phyloP scores from a whole-genome alignment of 1,139 yeast species.

The Magnusiomyces tetraspermus region DNA sequence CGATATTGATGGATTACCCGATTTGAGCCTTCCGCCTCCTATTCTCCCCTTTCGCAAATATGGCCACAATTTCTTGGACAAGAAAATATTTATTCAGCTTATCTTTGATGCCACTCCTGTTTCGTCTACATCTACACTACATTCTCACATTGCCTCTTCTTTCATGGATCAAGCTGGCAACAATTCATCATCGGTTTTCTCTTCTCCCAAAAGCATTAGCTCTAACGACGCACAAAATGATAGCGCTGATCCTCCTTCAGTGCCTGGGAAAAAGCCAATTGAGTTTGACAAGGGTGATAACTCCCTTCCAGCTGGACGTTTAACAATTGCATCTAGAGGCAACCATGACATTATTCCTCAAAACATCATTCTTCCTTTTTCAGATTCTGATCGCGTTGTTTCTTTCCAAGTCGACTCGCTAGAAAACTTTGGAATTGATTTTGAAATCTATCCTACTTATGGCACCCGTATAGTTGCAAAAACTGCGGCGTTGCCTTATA shows the following conservation, averaged over 20 bases:
- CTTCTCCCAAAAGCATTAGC: not conserved
- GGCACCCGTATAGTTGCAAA: slow-evolving; percentile 90
- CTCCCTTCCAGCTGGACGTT: slow-evolving; percentile 40
- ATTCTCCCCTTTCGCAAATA: slow-evolving; percentile 85
- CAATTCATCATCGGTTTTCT: not conserved
- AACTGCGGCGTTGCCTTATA: slow-evolving; percentile 58
- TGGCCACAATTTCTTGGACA: slow-evolving; percentile 91
- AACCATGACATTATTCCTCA: slow-evolving; percentile 68
- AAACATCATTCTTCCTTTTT: slow-evolving; percentile 68
- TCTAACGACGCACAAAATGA: not conserved
- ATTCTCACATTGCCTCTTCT: not conserved
- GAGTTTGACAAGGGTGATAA: slow-evolving; percentile 32
- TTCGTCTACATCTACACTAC: not conserved
- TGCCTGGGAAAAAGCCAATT: slow-evolving; percentile 23
- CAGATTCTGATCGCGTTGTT: slow-evolving; percentile 61
- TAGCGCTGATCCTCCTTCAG: not conserved
- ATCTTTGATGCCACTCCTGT: slow-evolving; percentile 46
- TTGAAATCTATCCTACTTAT: slow-evolving; percentile 88
- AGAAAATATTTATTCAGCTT: slow-evolving; percentile 73
- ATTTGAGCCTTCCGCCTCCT: slow-evolving; percentile 88
- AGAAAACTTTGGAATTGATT: slow-evolving; percentile 70
- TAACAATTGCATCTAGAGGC: slow-evolving; percentile 58
- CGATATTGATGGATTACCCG: slow-evolving; percentile 72
- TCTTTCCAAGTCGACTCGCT: slow-evolving; percentile 82
- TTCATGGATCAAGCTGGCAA: not conserved